A percentile compares a stretch with the other conserved stretches of the same genome.
Conservation (phyloP, 352 stramenopile genomes). For the Pythium oligandrum region DNA sequence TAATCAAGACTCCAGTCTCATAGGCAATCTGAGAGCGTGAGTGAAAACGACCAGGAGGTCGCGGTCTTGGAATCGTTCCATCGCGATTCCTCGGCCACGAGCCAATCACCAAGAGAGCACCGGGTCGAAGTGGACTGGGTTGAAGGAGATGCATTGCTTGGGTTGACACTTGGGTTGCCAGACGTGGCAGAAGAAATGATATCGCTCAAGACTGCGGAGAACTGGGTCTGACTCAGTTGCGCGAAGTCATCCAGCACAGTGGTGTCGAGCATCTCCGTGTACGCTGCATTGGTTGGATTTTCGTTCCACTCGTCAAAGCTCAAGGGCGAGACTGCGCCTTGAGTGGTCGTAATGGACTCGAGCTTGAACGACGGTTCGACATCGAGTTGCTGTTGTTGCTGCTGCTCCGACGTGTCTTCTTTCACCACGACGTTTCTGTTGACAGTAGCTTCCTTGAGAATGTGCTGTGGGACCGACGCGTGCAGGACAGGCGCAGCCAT, state of each 20-base stretch:
- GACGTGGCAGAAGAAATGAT: neutral
- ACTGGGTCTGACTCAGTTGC: conserved; percentile 22
- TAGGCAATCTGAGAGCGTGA: conserved; percentile 40
- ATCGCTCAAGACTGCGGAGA: conserved; percentile 17
- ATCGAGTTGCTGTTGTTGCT: no score
- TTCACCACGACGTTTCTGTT: no score
- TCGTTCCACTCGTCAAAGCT: conserved; percentile 66
- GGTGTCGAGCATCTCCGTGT: conserved; percentile 39
- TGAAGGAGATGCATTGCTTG: neutral
- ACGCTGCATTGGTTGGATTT: conserved; percentile 16
- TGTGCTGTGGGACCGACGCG: neutral
- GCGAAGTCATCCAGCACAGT: conserved; percentile 41
- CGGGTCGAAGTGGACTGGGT: conserved; percentile 20
- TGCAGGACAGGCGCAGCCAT: neutral
- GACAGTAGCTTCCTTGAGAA: no score
- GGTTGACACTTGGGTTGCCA: no score
- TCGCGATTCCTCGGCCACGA: conserved; percentile 50
- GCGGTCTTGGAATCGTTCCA: conserved; percentile 49
- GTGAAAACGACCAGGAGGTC: conserved; percentile 55
- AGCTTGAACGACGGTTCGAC: conserved; percentile 10
- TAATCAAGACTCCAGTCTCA: conserved; percentile 6
- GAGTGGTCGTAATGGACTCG: neutral
- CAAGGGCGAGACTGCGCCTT: conserved; percentile 34
- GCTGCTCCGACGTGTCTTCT: no score
- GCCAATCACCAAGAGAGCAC: conserved; percentile 47